These are phyloP conservation scores for Psilocybe sp. DNA, from an alignment of 768 basidiomycete genomes.

Conservation along the genomic window DNA sequence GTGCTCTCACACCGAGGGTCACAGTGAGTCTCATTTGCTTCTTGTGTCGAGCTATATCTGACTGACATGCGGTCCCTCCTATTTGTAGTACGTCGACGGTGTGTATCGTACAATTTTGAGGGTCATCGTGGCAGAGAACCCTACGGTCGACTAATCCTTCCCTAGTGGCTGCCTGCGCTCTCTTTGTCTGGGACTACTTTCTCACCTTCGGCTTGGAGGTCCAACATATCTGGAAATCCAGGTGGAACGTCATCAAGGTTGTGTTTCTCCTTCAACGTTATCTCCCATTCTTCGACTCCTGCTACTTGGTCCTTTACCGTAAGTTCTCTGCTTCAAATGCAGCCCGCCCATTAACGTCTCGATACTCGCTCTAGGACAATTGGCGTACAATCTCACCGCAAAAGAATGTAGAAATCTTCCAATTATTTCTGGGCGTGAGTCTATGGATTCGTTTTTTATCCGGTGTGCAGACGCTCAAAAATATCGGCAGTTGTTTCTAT, in stretches of 20 bases:
- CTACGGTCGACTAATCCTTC: neutral
- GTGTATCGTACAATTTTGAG: too few relatives aligned
- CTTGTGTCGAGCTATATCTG: too few relatives aligned
- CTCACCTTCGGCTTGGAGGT: conserved; percentile 12
- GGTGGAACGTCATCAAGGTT: conserved; percentile 11
- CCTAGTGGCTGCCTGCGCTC: conserved; percentile 8
- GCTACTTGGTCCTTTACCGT: conserved; percentile 10
- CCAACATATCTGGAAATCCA: conserved; percentile 8
- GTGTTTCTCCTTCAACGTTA: conserved; percentile 12
- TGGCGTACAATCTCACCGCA: neutral
- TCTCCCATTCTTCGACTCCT: conserved; percentile 10
- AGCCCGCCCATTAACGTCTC: neutral
- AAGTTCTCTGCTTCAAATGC: neutral
- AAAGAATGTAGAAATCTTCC: neutral
- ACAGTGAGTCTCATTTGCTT: too few relatives aligned
- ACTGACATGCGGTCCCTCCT: too few relatives aligned
- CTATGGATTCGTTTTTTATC: too few relatives aligned
- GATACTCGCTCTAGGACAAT: neutral
- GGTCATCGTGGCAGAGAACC: too few relatives aligned
- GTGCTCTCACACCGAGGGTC: too few relatives aligned
- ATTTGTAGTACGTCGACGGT: too few relatives aligned
- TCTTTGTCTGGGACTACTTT: conserved; percentile 12
- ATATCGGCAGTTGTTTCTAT: too few relatives aligned
- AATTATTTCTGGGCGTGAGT: too few relatives aligned
- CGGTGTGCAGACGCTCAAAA: too few relatives aligned